phyloP scores from a whole-genome alignment of 2,329 filamentous ascomycete species.

The Cladobotryum mycophilum region DNA sequence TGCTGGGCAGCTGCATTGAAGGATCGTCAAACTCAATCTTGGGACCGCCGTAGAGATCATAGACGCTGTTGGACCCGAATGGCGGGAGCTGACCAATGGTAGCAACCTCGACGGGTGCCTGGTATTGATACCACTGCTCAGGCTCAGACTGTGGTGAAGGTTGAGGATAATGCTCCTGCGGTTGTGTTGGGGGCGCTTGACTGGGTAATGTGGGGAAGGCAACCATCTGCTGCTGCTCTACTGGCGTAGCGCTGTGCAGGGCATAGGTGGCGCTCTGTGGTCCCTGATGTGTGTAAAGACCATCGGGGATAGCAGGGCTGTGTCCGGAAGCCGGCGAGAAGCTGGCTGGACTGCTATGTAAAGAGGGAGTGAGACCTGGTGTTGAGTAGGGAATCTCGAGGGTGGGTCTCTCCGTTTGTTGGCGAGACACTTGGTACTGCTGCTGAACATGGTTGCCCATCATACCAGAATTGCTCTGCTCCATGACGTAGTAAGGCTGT shows the following conservation, averaged over 20 bases:
- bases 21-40: conserved; percentile 55
- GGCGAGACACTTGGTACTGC: conserved; percentile 47
- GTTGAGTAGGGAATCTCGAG: conserved; percentile 48
- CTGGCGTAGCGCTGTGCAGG: conserved; percentile 41
- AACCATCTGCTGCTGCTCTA: conserved; percentile 39
- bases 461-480: conserved; percentile 55
- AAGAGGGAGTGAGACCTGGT: conserved; percentile 41
- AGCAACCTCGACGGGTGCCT: conserved; percentile 50
- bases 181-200: conserved; percentile 23
- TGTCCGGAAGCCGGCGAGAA: conserved; percentile 51
- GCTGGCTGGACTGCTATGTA: conserved; percentile 53
- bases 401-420: conserved; percentile 39
- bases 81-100: conserved; percentile 47
- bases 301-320: conserved; percentile 47
- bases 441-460: conserved; percentile 46
- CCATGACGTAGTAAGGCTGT: conserved; percentile 51
- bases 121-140: conserved; percentile 53
- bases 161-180: conserved; percentile 29
- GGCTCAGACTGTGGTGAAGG: conserved; percentile 36
- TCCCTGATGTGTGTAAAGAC: conserved; percentile 52
- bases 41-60: conserved; percentile 44
- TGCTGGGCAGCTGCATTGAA: conserved; percentile 54
- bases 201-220: conserved; percentile 38
- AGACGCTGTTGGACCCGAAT: conserved; percentile 42
- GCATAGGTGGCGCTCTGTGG: conserved; percentile 43